Evolutionary conservation across 225 moss, liverwort and hornwort species (phyloP).

Genomic region (Straminergon stramineum): DNA sequence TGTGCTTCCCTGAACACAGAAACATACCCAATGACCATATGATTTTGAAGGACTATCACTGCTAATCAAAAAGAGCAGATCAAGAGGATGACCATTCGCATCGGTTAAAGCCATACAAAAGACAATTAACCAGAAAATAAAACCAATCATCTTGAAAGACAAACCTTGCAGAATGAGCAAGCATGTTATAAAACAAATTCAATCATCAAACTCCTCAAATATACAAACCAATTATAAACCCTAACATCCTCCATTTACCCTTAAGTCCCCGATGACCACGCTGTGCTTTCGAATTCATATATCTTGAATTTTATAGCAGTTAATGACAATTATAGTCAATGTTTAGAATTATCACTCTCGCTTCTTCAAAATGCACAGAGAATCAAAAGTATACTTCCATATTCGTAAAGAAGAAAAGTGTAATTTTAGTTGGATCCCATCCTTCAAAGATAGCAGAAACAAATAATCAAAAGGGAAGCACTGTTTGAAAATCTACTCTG

Average conservation of each 20-base stretch:
- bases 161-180: not conserved
- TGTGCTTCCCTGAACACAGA: constrained; percentile 39
- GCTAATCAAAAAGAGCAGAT: not conserved
- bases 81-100: not conserved
- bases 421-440: not conserved
- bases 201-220: not conserved
- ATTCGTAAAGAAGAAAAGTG: not conserved
- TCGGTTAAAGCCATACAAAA: not conserved
- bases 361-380: not conserved
- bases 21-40: not conserved
- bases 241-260: not conserved
- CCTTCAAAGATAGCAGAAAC: not conserved
- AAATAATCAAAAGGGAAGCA: not conserved
- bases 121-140: not conserved
- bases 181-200: not conserved
- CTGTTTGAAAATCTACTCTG: not conserved
- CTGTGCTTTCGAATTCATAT: not conserved
- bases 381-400: not conserved
- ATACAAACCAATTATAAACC: not conserved
- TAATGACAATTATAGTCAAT: not conserved
- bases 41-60: not conserved
- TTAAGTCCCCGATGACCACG: not conserved
- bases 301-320: not conserved
- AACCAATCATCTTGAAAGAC: not conserved
- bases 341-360: not conserved